Evolutionary conservation across 75 land plant species (phyloP).

Genomic region (Adiantum capillusveneris): DNA sequence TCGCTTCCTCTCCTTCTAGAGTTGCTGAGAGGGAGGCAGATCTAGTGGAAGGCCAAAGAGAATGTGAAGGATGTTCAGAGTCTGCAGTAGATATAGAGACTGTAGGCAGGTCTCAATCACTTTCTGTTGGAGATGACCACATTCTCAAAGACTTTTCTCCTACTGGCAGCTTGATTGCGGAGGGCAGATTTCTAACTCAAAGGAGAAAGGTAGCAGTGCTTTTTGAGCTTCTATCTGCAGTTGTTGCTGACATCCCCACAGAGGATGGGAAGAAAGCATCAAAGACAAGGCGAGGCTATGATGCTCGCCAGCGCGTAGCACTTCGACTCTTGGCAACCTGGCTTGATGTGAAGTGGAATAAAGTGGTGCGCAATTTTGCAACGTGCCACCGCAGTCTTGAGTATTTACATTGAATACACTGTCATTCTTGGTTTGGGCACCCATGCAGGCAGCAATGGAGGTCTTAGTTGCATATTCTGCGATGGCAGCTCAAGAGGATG

Average conservation of each 20-base stretch:
- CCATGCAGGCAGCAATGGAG: slow-evolving; percentile 82
- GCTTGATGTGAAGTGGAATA: slow-evolving; percentile 78
- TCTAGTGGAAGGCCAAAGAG: background rate
- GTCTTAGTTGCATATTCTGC: slow-evolving; percentile 87
- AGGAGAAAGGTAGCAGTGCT: slow-evolving; percentile 58
- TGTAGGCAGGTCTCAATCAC: background rate
- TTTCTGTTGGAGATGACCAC: background rate
- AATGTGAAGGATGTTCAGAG: background rate
- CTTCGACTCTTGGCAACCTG: slow-evolving; percentile 77
- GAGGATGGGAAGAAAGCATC: slow-evolving; percentile 35
- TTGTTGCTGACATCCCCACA: slow-evolving; percentile 54
- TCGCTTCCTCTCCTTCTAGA: background rate
- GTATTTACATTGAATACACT: no score
- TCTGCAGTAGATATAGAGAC: background rate
- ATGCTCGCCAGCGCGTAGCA: slow-evolving; percentile 90
- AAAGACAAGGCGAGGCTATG: slow-evolving; percentile 65
- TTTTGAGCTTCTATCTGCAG: slow-evolving; percentile 78
- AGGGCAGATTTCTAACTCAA: slow-evolving; percentile 22
- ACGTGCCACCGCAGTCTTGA: no score
- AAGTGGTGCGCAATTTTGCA: no score
- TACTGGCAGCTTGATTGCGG: background rate
- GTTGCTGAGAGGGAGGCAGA: background rate
- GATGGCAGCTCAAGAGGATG: slow-evolving; percentile 63
- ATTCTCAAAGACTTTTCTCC: no score
- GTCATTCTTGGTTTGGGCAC: no score